Conservation (phyloP, 2,329 filamentous ascomycete genomes). For the Waltergamsia citrina region DNA sequence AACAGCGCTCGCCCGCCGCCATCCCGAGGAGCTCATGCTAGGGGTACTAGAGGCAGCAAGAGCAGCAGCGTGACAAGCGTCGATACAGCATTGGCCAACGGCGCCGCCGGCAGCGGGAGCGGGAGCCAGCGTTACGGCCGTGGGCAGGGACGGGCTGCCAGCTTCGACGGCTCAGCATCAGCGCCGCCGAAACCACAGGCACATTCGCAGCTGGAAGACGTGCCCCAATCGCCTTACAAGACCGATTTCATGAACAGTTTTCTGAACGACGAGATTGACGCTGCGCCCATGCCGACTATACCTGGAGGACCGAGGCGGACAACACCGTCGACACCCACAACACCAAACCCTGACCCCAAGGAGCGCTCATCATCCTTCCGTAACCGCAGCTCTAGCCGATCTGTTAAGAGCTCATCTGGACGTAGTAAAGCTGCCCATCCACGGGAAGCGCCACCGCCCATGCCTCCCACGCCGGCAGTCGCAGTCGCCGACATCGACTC, state of each 20-base stretch:
- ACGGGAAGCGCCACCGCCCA: constrained; percentile 10
- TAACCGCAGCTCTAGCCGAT: constrained; percentile 46
- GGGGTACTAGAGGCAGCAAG: constrained; percentile 56
- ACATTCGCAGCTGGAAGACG: constrained; percentile 14
- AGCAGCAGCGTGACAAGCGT: constrained; percentile 60
- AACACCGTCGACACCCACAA: constrained; percentile 25
- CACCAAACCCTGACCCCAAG: constrained; percentile 27
- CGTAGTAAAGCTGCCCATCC: constrained; percentile 16
- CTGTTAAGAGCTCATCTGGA: constrained; percentile 37
- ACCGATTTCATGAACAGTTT: constrained; percentile 39
- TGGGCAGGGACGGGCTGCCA: constrained; percentile 53
- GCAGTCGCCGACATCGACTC: constrained; percentile 28
- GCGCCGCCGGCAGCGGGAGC: constrained; percentile 1
- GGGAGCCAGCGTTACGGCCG: constrained; percentile 13
- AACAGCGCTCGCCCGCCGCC: constrained; percentile 48
- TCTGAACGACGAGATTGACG: constrained; percentile 57
- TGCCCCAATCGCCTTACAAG: constrained; percentile 27
- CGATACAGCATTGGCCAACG: constrained; percentile 38
- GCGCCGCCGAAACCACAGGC: constrained; percentile 11
- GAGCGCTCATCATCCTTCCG: constrained; percentile 27
- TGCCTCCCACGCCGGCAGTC: constrained; percentile 6
- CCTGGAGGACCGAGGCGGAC: constrained; percentile 64
- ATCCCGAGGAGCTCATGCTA: constrained; percentile 33
- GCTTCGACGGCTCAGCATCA: constrained; percentile 48
- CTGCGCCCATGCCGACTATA: constrained; percentile 78